Conservation (phyloP, 2,329 filamentous ascomycete species). For the Epichloe hybrida region DNA sequence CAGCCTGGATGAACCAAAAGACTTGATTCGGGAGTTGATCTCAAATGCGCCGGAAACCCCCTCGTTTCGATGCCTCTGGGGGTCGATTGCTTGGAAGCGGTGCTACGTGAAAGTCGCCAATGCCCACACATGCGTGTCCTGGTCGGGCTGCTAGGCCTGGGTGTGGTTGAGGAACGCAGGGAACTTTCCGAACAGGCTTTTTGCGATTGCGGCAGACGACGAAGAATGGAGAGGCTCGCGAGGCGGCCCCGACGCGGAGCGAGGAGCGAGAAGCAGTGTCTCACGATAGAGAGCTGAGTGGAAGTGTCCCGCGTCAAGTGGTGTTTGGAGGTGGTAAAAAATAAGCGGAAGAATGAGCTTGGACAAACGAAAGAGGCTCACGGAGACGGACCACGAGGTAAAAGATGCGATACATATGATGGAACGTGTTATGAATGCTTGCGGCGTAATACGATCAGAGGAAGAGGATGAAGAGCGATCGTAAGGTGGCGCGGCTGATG, state of each 20-base stretch:
- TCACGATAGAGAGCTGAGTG: neutral
- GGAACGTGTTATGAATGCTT: neutral
- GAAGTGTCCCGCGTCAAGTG: neutral
- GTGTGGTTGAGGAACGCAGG: constrained; percentile 12
- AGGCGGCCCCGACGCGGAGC: neutral
- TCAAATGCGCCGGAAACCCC: neutral
- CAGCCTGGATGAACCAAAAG: neutral
- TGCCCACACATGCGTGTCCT: constrained; percentile 8
- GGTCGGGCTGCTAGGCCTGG: constrained; percentile 9
- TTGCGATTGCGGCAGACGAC: neutral
- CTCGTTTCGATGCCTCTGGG: constrained; percentile 13
- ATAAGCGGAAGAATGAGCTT: neutral
- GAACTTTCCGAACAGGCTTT: constrained; percentile 4
- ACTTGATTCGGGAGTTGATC: neutral
- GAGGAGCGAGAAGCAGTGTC: neutral
- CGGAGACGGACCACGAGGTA: neutral
- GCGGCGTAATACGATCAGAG: neutral
- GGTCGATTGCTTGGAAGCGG: constrained; percentile 18
- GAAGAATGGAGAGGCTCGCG: neutral
- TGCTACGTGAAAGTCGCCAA: constrained; percentile 19
- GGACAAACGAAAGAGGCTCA: neutral
- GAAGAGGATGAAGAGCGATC: neutral
- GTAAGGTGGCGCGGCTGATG: neutral
- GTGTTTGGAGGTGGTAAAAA: neutral
- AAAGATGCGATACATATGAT: neutral